Evolutionary conservation across 140 eudicot genomes (phyloP).

Genomic region (Ambrosia hybrid): DNA sequence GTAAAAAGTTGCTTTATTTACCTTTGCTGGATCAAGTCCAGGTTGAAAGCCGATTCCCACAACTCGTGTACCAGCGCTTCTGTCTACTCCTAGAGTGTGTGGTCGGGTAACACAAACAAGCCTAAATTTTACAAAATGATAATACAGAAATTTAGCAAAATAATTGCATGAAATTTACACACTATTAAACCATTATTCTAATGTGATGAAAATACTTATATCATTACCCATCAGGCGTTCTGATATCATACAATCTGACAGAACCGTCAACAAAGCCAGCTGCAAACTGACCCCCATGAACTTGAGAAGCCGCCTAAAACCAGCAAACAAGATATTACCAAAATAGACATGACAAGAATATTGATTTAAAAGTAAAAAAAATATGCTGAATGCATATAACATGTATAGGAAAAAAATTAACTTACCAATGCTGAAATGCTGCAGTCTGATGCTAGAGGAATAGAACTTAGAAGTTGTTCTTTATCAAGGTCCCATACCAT

Average conservation of each 20-base stretch:
- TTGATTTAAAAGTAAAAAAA: background rate
- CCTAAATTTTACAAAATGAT: constrained; percentile 37
- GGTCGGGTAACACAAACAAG: constrained; percentile 73
- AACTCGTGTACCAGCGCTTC: constrained; percentile 63
- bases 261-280: constrained; percentile 90
- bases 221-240: constrained; percentile 77
- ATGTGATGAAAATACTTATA: background rate
- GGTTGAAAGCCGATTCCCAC: constrained; percentile 97
- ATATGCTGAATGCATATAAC: background rate
- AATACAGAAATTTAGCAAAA: constrained; percentile 9
- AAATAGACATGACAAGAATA: background rate
- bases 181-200: background rate
- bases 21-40: constrained; percentile 95
- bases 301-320: constrained; percentile 79
- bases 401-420: background rate
- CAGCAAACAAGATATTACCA: background rate
- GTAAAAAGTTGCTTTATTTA: constrained; percentile 20
- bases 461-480: constrained; percentile 73
- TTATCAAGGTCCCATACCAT: constrained; percentile 92
- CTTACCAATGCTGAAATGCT: constrained; percentile 81
- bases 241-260: constrained; percentile 73
- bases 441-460: constrained; percentile 68
- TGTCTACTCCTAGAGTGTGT: constrained; percentile 64
- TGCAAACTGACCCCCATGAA: constrained; percentile 82
- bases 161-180: background rate